Base-by-base conservation (phyloP, 805 yeast species). In the Cyberlindnera americana region DNA sequence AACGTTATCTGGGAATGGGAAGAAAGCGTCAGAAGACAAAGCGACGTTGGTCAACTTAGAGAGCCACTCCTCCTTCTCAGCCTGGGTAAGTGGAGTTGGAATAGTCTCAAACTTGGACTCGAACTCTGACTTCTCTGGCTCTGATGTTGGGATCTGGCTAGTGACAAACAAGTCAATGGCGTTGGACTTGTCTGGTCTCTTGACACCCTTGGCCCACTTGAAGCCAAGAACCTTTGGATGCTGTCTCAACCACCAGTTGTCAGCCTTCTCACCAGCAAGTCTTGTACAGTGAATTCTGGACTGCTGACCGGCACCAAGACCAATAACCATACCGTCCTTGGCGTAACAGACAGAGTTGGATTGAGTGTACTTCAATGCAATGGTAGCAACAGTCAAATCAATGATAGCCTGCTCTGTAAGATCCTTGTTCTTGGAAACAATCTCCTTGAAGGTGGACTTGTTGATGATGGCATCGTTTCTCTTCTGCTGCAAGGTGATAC, bases 181-280 rank as follows among this genome's bases (percentile, higher is more conserved):
- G 62, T 93, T 93, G 37, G 96, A 84, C 78, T 93, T 93, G 64
- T 93, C 99, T 49, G 98, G 97, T 72, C 96, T 87, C 78, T 93
- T 93, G 53, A 84, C 84, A 60, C 98, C 98, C 72, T 88, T 88
- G 49, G 95, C 95, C 98, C 98, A 93, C 70, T 91, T 78, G 78
- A 93, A 84, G 18, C 70, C 93, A 44, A 93, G 70, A 8, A 93
- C 98, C 62, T 73, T 79, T 53, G 98, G 98, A 69, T 93, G 99
- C 68, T 93, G 98, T 75, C 99, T 84, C 61, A 93, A 77, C 99
- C 99, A 93, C 98, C 98, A 93, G 78, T 90, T 90, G 67, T 93
- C 97, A 52, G 98, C 96, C 75, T 93, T 93, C 61, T 93, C 99
- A 64, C 99, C 99, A 37, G 99, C 99, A 55, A 93, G 78, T 72